Conservation (phyloP, 345 rosid genomes). For the Citrus mangshanensis region DNA sequence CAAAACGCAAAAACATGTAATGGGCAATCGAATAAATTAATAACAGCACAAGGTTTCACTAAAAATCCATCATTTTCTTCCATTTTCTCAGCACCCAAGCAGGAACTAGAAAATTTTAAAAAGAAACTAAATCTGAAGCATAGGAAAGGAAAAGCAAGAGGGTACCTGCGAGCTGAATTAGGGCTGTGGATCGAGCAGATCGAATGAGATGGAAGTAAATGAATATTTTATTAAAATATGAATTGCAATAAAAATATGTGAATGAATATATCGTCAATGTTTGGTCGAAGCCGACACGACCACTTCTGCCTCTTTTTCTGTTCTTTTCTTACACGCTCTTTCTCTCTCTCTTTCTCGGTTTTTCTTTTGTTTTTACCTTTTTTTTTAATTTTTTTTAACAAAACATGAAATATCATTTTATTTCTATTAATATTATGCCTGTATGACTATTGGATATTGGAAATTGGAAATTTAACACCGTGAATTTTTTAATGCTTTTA, state of each 20-base stretch:
- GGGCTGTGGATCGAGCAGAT: slow-evolving; percentile 21
- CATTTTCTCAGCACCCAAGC: slow-evolving; percentile 22
- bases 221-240: neutral
- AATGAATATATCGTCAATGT: slow-evolving; percentile 55
- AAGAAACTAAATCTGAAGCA: neutral
- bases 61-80: slow-evolving; percentile 26
- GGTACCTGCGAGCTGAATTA: slow-evolving; percentile 22
- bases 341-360: slow-evolving; percentile 15
- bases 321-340: slow-evolving; percentile 20
- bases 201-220: neutral
- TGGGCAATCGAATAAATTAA: neutral
- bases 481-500: no score
- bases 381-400: neutral
- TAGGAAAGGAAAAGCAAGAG: neutral
- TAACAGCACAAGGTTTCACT: neutral
- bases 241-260: slow-evolving; percentile 10
- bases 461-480: no score
- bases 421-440: no score
- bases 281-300: slow-evolving; percentile 99
- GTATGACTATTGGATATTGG: no score
- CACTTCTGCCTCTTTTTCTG: slow-evolving; percentile 43
- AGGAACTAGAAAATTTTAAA: neutral
- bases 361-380: neutral
- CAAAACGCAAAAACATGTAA: slow-evolving; percentile 7
- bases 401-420: no score